phyloP scores from a whole-genome alignment of 2,329 filamentous ascomycete species.

The Trichophyton verrucosum region DNA sequence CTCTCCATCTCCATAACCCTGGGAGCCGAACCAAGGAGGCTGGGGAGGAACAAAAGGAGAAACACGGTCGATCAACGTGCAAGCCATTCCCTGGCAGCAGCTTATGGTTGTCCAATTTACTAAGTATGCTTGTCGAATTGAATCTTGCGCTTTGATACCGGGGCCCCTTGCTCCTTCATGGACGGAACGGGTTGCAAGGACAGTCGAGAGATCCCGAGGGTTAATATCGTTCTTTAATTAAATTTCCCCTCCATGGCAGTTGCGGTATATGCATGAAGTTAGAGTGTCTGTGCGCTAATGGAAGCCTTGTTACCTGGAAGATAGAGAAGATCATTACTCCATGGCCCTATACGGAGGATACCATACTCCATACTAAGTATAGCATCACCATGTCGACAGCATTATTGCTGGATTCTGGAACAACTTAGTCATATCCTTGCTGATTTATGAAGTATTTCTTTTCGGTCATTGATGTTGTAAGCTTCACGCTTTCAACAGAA shows the following conservation, averaged over 20 bases:
- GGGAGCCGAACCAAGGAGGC: background rate
- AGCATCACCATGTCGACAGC: background rate
- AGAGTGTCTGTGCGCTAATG: background rate
- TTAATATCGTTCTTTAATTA: background rate
- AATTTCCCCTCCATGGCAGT: background rate
- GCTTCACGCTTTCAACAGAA: background rate
- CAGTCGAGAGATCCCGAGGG: background rate
- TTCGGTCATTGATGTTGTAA: background rate
- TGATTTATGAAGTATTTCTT: background rate
- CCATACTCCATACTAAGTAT: background rate
- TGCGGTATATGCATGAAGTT: background rate
- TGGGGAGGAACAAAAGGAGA: background rate
- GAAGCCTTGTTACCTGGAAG: background rate
- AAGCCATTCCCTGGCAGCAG: background rate
- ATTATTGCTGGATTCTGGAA: background rate
- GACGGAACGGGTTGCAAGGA: background rate
- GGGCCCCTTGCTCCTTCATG: background rate
- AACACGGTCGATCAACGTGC: background rate
- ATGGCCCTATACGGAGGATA: background rate
- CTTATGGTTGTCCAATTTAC: background rate
- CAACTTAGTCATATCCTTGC: constrained; percentile 1
- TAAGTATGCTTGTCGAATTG: background rate
- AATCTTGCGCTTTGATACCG: background rate
- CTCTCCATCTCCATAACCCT: background rate
- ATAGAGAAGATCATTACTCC: background rate